These are phyloP conservation scores for Dothideomycetidae sp. DNA, from an alignment of 2,329 filamentous ascomycete species.

Conservation along the genomic window DNA sequence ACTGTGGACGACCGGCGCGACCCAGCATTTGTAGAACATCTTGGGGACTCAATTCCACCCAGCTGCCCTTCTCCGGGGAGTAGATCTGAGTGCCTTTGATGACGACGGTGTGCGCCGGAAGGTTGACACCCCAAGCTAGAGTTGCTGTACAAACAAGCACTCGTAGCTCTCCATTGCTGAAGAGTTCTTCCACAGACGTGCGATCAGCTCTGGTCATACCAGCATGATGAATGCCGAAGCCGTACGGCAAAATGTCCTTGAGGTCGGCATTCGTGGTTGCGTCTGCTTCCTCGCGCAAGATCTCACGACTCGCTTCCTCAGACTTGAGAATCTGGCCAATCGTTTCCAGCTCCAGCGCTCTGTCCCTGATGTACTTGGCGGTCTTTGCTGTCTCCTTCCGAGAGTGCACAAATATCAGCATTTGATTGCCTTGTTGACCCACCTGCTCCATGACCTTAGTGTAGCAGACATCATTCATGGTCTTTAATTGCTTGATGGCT, in stretches of 20 bases:
- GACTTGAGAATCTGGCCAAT: slow-evolving; percentile 90
- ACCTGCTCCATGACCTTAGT: slow-evolving; percentile 95
- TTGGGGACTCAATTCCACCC: slow-evolving; percentile 94
- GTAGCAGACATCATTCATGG: slow-evolving; percentile 98
- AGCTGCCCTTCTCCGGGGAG: slow-evolving; percentile 94
- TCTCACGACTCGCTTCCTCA: slow-evolving; percentile 81
- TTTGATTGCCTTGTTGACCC: slow-evolving; percentile 82
- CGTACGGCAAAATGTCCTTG: slow-evolving; percentile 89
- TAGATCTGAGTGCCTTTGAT: slow-evolving; percentile 98
- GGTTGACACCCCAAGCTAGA: slow-evolving; percentile 96
- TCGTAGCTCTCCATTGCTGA: slow-evolving; percentile 79
- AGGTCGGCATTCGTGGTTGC: slow-evolving; percentile 72
- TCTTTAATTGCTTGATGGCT: slow-evolving; percentile 96
- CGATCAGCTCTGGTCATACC: slow-evolving; percentile 94
- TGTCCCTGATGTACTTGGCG: slow-evolving; percentile 88
- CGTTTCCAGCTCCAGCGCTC: slow-evolving; percentile 90
- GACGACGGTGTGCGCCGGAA: slow-evolving; percentile 94
- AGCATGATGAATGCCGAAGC: slow-evolving; percentile 95
- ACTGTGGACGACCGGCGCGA: slow-evolving; percentile 89
- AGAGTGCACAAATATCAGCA: slow-evolving; percentile 98
- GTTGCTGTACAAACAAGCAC: slow-evolving; percentile 95
- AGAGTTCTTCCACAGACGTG: slow-evolving; percentile 87
- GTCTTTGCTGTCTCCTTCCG: slow-evolving; percentile 97
- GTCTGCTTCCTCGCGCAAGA: slow-evolving; percentile 71
- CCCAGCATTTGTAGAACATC: slow-evolving; percentile 98